These are phyloP conservation scores for Fusarium poae DNA, from an alignment of 2,329 filamentous ascomycete genomes.

Conservation along the genomic window DNA sequence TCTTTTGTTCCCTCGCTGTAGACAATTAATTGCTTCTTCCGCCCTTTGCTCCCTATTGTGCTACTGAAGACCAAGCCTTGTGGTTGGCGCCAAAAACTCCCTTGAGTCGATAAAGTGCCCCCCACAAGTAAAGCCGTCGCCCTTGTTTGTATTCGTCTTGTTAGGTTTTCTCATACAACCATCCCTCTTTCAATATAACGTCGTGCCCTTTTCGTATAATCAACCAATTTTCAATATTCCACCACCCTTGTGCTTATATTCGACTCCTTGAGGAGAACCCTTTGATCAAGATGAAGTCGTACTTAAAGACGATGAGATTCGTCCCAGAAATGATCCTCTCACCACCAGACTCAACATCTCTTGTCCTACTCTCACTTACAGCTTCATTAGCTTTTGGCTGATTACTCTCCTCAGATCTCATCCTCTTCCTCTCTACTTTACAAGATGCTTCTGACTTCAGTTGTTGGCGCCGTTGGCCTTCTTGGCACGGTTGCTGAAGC, in stretches of 20 bases:
- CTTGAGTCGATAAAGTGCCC: conserved; percentile 28
- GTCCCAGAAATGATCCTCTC: conserved; percentile 21
- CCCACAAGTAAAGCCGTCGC: conserved; percentile 11
- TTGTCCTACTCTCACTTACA: conserved; percentile 11
- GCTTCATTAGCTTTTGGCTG: conserved; percentile 33
- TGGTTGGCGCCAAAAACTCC: conserved; percentile 30
- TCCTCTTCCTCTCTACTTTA: not conserved
- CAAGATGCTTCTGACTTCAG: conserved; percentile 45
- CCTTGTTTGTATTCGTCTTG: conserved; percentile 14
- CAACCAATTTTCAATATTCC: conserved; percentile 35
- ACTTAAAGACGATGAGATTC: conserved; percentile 42
- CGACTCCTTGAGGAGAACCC: conserved; percentile 30
- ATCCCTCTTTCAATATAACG: conserved; percentile 31
- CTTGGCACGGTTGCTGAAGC: conserved; percentile 46
- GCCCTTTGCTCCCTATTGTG: conserved; percentile 36
- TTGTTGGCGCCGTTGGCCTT: conserved; percentile 48
- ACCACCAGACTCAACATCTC: conserved; percentile 43
- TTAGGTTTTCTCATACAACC: not conserved
- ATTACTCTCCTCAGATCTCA: not conserved
- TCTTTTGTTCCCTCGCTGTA: conserved; percentile 20
- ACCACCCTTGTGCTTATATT: conserved; percentile 29
- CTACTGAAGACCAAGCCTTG: conserved; percentile 2
- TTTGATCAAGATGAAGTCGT: conserved; percentile 35
- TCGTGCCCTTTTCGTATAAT: conserved; percentile 19
- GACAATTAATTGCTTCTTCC: conserved; percentile 29